Conservation (phyloP, 2,329 filamentous ascomycete species). For the Septoria petroselini region DNA sequence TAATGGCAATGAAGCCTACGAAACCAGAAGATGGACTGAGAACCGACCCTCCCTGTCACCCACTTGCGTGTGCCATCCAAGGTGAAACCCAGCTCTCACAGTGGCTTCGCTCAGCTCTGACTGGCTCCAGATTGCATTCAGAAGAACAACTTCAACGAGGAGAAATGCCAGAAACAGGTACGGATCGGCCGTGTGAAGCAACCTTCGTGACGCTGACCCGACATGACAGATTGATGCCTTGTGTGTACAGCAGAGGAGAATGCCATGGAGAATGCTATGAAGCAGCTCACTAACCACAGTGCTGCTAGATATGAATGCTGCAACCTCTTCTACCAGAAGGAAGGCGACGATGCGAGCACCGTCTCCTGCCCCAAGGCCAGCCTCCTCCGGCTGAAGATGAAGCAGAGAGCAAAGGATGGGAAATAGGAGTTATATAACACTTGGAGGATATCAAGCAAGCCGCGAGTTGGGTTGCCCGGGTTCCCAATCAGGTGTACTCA, state of each 20-base stretch:
- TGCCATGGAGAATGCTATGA: no score
- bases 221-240: conserved; percentile 68
- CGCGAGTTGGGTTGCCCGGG: conserved; percentile 38
- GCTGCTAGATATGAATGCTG: conserved; percentile 73
- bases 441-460: conserved; percentile 44
- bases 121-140: conserved; percentile 60
- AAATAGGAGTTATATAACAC: conserved; percentile 39
- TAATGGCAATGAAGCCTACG: conserved; percentile 9
- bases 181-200: background rate
- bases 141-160: conserved; percentile 81
- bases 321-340: conserved; percentile 75
- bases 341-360: conserved; percentile 72
- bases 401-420: conserved; percentile 60
- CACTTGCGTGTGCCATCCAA: conserved; percentile 88
- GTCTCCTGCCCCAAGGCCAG: conserved; percentile 82
- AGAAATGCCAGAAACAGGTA: conserved; percentile 66
- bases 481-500: conserved; percentile 56
- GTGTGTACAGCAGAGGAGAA: no score
- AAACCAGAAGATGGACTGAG: conserved; percentile 65
- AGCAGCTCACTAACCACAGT: background rate
- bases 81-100: conserved; percentile 49
- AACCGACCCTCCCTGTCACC: conserved; percentile 77
- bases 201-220: conserved; percentile 5
- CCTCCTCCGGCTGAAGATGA: conserved; percentile 76
- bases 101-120: background rate